phyloP scores from a whole-genome alignment of 306 rosid species.

The Morella rubra region DNA sequence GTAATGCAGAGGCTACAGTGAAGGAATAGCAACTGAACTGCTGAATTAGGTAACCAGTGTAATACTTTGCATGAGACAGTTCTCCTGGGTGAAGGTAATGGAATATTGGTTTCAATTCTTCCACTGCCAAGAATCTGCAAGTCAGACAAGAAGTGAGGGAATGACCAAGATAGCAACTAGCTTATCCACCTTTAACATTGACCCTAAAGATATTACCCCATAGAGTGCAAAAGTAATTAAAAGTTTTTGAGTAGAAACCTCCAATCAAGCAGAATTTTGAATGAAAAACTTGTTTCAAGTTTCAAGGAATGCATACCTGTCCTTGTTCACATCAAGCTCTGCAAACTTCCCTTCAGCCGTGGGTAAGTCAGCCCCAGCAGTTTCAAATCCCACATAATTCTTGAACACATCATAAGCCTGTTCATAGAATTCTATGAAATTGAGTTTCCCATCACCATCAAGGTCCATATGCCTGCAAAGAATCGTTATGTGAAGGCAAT shows the following conservation, averaged over 20 bases:
- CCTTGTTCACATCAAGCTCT: constrained; percentile 65
- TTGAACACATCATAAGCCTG: constrained; percentile 42
- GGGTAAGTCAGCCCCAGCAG: constrained; percentile 32
- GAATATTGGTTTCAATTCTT: constrained; percentile 61
- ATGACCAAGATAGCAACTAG: neutral
- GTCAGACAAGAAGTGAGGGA: neutral
- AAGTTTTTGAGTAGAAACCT: neutral
- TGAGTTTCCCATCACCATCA: constrained; percentile 59
- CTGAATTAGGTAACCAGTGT: constrained; percentile 49
- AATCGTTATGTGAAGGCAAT: neutral
- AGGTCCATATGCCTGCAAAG: constrained; percentile 53
- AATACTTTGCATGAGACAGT: constrained; percentile 57
- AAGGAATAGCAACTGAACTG: constrained; percentile 43
- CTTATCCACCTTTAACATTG: neutral
- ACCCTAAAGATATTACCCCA: neutral
- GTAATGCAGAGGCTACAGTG: neutral
- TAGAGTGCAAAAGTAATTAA: neutral
- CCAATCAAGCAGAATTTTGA: neutral
- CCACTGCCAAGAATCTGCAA: constrained; percentile 51
- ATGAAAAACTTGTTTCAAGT: neutral
- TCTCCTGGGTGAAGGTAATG: constrained; percentile 74
- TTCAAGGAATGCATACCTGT: constrained; percentile 40
- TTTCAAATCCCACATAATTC: constrained; percentile 56
- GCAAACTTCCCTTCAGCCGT: constrained; percentile 42
- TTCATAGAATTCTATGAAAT: constrained; percentile 48